Conservation (phyloP, 768 basidiomycete species). For the Lentinula sp. region DNA sequence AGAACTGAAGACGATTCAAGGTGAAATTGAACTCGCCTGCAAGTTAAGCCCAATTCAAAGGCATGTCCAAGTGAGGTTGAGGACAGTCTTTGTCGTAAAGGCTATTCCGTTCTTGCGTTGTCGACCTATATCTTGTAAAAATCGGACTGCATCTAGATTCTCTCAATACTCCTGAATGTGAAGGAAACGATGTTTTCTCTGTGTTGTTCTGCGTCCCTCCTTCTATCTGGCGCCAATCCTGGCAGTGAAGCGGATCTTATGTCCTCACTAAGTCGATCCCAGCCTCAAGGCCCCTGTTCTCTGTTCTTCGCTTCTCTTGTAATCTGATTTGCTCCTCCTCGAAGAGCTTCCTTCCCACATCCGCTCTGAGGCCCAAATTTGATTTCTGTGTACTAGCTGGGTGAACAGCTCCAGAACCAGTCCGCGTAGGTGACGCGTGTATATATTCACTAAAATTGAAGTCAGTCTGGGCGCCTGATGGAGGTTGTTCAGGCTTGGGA, state of each 20-base stretch:
- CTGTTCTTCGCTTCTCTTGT: conserved; percentile 8
- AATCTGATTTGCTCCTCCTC: conserved; percentile 61
- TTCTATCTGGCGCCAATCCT: not conserved
- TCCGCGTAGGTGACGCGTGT: conserved; percentile 60
- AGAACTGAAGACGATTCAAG: not conserved
- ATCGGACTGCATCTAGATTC: not conserved
- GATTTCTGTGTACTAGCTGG: conserved; percentile 19
- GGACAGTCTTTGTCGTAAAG: not conserved
- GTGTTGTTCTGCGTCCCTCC: not conserved
- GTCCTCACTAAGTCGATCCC: conserved; percentile 41
- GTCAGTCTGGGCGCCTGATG: conserved; percentile 15
- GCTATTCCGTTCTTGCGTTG: not conserved
- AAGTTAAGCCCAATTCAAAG: not conserved
- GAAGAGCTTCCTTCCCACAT: conserved; percentile 63
- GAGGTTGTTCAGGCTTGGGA: conserved; percentile 10
- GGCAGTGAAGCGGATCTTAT: conserved; percentile 12
- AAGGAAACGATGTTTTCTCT: not conserved
- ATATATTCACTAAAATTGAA: conserved; percentile 72
- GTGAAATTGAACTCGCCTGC: not conserved
- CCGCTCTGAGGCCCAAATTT: conserved; percentile 49
- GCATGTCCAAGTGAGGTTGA: not conserved
- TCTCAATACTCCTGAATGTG: not conserved
- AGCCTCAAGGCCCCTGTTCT: conserved; percentile 18
- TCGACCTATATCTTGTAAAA: not conserved
- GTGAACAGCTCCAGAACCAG: not conserved